Evolutionary conservation across 495 filamentous ascomycete species (phyloP).

Genomic region (Opeltia flavorubescens): DNA sequence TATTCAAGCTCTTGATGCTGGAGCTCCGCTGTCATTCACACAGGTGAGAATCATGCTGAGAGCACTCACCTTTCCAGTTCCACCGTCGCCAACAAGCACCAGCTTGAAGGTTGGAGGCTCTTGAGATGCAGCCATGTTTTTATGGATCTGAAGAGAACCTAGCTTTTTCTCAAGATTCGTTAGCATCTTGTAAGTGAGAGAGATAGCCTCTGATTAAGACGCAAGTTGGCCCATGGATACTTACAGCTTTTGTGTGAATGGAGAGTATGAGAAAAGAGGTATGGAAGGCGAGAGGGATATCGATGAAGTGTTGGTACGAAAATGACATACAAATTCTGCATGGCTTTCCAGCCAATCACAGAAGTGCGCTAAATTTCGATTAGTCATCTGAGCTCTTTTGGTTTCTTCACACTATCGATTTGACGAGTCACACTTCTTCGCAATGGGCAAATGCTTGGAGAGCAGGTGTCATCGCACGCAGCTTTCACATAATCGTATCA

Average conservation of each 20-base stretch:
- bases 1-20: too few relatives aligned
- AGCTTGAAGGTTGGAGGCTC: conserved; percentile 87
- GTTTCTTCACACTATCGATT: not conserved
- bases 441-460: not conserved
- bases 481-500: not conserved
- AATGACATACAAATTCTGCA: not conserved
- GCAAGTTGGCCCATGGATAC: not conserved
- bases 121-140: conserved; percentile 5
- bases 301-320: not conserved
- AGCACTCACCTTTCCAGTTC: conserved; percentile 89
- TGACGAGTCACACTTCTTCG: not conserved
- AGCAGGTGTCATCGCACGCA: not conserved
- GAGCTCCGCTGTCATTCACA: not conserved
- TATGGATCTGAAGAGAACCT: not conserved
- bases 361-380: not conserved
- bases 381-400: not conserved
- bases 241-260: too few relatives aligned
- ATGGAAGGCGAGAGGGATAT: too few relatives aligned
- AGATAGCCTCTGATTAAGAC: not conserved
- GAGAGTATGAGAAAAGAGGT: too few relatives aligned
- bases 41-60: not conserved
- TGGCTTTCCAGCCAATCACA: not conserved
- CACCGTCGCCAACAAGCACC: conserved; percentile 98
- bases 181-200: not conserved
- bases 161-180: not conserved